Conservation (phyloP, 345 rosid genomes). For the Physaria fendleri region DNA sequence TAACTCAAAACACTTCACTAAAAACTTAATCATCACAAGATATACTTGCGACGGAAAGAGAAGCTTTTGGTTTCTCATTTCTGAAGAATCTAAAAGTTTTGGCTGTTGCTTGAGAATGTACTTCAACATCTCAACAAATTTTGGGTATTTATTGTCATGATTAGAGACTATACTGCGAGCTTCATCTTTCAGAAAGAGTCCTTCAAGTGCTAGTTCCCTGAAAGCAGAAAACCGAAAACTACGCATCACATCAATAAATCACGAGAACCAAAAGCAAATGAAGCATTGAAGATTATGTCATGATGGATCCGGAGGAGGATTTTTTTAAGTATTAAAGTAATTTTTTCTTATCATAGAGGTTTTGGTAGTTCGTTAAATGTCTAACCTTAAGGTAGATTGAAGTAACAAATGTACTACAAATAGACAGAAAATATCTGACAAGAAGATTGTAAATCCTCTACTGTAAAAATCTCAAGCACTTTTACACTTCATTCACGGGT, state of each 20-base stretch:
- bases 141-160: slow-evolving; percentile 54
- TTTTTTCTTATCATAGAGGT: not conserved
- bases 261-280: slow-evolving; percentile 6
- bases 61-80: slow-evolving; percentile 68
- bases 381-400: slow-evolving; percentile 5
- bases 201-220: slow-evolving; percentile 91
- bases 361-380: slow-evolving; percentile 6
- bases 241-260: not conserved
- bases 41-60: slow-evolving; percentile 71
- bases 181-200: slow-evolving; percentile 67
- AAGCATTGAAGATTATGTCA: slow-evolving; percentile 1
- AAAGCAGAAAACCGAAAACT: slow-evolving; percentile 1
- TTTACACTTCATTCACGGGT: not conserved
- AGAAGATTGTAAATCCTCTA: slow-evolving; percentile 11
- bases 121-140: slow-evolving; percentile 60
- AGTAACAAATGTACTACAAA: slow-evolving; percentile 12
- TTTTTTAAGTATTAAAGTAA: not conserved
- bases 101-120: slow-evolving; percentile 79
- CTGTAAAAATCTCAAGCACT: not conserved
- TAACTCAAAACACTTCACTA: slow-evolving; percentile 78
- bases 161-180: slow-evolving; percentile 35
- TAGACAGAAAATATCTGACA: not conserved
- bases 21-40: slow-evolving; percentile 65
- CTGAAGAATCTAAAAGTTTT: slow-evolving; percentile 53
- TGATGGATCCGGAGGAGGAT: not conserved